Conservation (phyloP, 2,329 filamentous ascomycete genomes). For the Microthyrium microscopicum region DNA sequence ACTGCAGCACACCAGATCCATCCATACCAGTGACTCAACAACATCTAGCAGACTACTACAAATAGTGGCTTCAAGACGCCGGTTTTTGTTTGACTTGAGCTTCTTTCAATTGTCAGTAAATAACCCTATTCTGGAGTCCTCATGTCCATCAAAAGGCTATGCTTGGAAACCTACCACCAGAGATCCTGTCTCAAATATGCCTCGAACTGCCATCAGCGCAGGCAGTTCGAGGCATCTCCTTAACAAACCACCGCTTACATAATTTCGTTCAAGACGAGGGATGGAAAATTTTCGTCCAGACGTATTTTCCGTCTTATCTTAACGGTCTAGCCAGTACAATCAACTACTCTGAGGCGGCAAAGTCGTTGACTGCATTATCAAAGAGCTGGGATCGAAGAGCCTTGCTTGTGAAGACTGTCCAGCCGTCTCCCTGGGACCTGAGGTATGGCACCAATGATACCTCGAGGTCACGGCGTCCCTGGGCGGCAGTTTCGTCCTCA, state of each 20-base stretch:
- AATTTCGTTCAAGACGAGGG: slow-evolving; percentile 29
- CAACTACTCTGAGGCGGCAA: slow-evolving; percentile 32
- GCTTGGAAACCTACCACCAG: slow-evolving; percentile 20
- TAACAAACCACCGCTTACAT: slow-evolving; percentile 29
- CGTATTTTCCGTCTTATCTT: slow-evolving; percentile 28
- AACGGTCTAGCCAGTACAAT: no score
- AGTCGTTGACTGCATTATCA: slow-evolving; percentile 38
- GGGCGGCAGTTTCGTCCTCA: no score
- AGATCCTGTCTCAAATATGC: slow-evolving; percentile 22
- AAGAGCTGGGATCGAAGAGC: slow-evolving; percentile 40
- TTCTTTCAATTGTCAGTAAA: no score
- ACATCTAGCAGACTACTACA: no score
- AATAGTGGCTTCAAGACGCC: no score
- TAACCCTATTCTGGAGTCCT: no score
- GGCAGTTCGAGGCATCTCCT: slow-evolving; percentile 26
- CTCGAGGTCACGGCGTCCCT: no score
- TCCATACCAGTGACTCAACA: no score
- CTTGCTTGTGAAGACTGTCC: slow-evolving; percentile 36
- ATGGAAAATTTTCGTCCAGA: slow-evolving; percentile 32
- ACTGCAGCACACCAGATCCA: no score
- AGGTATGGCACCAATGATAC: no score
- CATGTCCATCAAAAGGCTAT: no score
- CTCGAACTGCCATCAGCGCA: slow-evolving; percentile 27
- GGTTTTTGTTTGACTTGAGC: no score
- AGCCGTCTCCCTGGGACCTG: slow-evolving; percentile 22